Conservation (phyloP, 108 stramenopile genomes). For the Nitzschia inconspicua region DNA sequence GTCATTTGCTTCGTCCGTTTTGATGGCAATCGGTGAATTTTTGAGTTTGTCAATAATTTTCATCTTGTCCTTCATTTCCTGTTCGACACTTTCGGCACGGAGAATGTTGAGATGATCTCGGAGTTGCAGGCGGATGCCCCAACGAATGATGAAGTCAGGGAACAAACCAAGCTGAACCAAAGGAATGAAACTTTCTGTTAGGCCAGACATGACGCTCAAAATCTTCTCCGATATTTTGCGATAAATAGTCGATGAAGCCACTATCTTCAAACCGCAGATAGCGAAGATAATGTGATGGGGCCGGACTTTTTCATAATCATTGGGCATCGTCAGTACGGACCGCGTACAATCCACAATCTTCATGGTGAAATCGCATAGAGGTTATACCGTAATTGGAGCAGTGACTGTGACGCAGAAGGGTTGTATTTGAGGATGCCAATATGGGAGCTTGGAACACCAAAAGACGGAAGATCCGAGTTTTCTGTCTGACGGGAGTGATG, state of each 20-base stretch:
- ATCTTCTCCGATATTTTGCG: constrained; percentile 39
- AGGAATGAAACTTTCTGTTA: constrained; percentile 32
- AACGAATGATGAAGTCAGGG: constrained; percentile 69
- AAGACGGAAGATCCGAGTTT: no score
- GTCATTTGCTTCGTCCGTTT: constrained; percentile 85
- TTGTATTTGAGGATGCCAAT: no score
- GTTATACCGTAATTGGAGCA: no score
- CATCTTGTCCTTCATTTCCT: constrained; percentile 48
- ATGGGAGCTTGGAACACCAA: no score
- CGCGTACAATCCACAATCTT: constrained; percentile 17
- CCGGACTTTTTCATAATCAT: constrained; percentile 38
- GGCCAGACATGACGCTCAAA: constrained; percentile 34
- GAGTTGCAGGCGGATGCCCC: constrained; percentile 63
- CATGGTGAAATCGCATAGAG: no score
- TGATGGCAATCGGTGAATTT: constrained; percentile 82
- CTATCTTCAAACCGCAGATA: constrained; percentile 30
- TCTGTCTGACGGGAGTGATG: no score
- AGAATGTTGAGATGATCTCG: constrained; percentile 47
- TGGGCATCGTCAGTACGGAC: constrained; percentile 14
- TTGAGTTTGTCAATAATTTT: constrained; percentile 48
- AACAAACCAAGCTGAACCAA: constrained; percentile 42
- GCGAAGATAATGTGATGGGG: constrained; percentile 56
- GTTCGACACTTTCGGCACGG: constrained; percentile 22
- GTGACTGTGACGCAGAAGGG: no score
- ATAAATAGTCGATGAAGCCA: constrained; percentile 33